phyloP scores from a whole-genome alignment of 345 rosid species.

The Stellera chamaejasme region DNA sequence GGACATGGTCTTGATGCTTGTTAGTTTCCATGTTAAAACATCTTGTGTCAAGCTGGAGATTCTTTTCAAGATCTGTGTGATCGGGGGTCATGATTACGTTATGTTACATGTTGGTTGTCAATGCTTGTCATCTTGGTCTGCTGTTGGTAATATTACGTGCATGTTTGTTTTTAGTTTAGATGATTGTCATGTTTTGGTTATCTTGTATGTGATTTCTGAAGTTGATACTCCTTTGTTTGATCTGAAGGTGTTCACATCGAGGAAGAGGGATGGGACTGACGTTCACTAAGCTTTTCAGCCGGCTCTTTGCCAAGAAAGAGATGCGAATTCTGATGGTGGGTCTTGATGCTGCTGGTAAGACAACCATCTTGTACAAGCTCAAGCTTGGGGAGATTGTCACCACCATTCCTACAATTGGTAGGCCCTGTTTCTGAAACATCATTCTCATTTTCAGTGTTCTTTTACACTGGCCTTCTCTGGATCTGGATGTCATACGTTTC shows the following conservation, averaged over 20 bases:
- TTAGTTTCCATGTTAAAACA: too few species aligned
- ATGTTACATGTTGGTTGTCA: too few species aligned
- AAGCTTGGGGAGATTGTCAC: conserved; percentile 59
- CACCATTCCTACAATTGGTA: conserved; percentile 57
- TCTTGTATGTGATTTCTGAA: background rate
- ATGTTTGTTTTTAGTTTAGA: background rate
- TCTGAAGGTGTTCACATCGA: conserved; percentile 4
- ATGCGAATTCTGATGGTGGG: conserved; percentile 42
- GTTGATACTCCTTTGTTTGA: background rate
- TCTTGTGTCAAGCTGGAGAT: background rate
- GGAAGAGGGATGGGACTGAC: conserved; percentile 50
- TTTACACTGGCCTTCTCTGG: too few species aligned
- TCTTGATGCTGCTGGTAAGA: conserved; percentile 58
- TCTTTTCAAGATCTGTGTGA: conserved; percentile 11
- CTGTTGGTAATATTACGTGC: background rate
- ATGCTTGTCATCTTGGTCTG: background rate
- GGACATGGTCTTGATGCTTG: conserved; percentile 2
- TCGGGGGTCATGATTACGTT: background rate
- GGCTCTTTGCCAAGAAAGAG: conserved; percentile 49
- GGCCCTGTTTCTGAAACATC: conserved; percentile 7
- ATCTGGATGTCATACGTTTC: too few species aligned
- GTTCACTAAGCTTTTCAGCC: conserved; percentile 62
- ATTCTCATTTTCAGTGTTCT: too few species aligned
- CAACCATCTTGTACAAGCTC: conserved; percentile 62
- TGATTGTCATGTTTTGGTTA: background rate